Evolutionary conservation across 2,329 filamentous ascomycete species (phyloP).

Genomic region (Cucurbitaria berberidis): DNA sequence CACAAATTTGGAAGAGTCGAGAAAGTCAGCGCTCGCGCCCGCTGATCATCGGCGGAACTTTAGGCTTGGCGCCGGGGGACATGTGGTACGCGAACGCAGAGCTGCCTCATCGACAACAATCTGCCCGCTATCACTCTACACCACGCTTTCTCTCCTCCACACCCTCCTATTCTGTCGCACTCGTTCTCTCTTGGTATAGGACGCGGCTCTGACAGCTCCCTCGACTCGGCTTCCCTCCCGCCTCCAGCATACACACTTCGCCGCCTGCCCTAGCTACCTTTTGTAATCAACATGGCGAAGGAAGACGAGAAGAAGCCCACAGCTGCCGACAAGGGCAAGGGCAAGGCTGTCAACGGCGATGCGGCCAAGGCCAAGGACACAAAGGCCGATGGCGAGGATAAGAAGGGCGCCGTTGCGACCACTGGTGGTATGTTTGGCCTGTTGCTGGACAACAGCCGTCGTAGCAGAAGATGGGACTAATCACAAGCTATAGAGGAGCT

Average conservation of each 20-base stretch:
- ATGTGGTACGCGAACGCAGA: constrained; percentile 28
- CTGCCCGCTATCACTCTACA: constrained; percentile 25
- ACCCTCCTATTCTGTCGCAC: constrained; percentile 10
- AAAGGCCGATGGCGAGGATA: constrained; percentile 76
- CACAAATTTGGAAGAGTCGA: constrained; percentile 38
- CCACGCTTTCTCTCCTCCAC: constrained; percentile 16
- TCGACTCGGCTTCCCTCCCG: constrained; percentile 19
- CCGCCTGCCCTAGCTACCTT: constrained; percentile 44
- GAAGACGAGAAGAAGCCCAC: constrained; percentile 85
- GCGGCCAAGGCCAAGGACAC: constrained; percentile 64
- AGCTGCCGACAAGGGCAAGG: constrained; percentile 93
- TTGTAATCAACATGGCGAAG: constrained; percentile 76
- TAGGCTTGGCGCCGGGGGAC: constrained; percentile 30
- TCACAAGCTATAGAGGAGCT: constrained; percentile 75
- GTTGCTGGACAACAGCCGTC: constrained; percentile 17
- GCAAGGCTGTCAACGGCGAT: constrained; percentile 77
- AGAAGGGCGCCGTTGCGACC: constrained; percentile 73
- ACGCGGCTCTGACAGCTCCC: constrained; percentile 2
- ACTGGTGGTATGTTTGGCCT: constrained; percentile 57
- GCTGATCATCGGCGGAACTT: constrained; percentile 27
- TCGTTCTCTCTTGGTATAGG: constrained; percentile 1
- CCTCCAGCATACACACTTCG: constrained; percentile 30
- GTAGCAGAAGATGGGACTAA: constrained; percentile 34
- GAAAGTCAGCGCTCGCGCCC: constrained; percentile 21
- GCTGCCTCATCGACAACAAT: constrained; percentile 41